Conservation (phyloP, 352 stramenopile genomes). For the Phytophthora macrochlamydospora region DNA sequence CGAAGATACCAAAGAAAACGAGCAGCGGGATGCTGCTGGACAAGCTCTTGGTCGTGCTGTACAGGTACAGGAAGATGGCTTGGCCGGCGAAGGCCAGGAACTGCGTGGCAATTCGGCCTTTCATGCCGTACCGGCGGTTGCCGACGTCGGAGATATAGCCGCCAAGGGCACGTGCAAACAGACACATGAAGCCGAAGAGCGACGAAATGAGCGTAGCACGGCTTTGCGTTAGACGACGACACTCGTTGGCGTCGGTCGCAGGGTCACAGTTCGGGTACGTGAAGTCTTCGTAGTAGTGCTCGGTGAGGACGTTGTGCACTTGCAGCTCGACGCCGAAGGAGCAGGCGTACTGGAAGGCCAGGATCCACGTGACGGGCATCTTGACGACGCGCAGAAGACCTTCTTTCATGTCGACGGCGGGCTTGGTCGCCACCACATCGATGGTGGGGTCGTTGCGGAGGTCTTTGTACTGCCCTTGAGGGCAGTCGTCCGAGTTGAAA, state of each 20-base stretch:
- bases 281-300: constrained; percentile 92
- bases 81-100: constrained; percentile 77
- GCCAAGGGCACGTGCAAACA: constrained; percentile 90
- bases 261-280: constrained; percentile 51
- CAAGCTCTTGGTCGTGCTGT: constrained; percentile 61
- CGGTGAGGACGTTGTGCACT: constrained; percentile 93
- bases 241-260: constrained; percentile 30
- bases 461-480: constrained; percentile 92
- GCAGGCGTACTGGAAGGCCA: constrained; percentile 90
- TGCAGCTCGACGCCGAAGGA: constrained; percentile 95
- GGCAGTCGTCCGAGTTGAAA: constrained; percentile 89
- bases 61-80: constrained; percentile 83
- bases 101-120: constrained; percentile 84
- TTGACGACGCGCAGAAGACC: constrained; percentile 48
- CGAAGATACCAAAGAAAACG: constrained; percentile 90
- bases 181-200: constrained; percentile 93
- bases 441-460: constrained; percentile 42
- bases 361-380: constrained; percentile 87
- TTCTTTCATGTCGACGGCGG: constrained; percentile 31
- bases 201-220: constrained; percentile 85
- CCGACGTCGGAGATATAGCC: constrained; percentile 82
- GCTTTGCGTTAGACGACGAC: constrained; percentile 33
- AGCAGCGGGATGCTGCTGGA: constrained; percentile 73
- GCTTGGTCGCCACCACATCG: constrained; percentile 15
- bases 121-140: constrained; percentile 81